Conservation (phyloP, 805 yeast species). For the Kluyveromyces starmeri region DNA sequence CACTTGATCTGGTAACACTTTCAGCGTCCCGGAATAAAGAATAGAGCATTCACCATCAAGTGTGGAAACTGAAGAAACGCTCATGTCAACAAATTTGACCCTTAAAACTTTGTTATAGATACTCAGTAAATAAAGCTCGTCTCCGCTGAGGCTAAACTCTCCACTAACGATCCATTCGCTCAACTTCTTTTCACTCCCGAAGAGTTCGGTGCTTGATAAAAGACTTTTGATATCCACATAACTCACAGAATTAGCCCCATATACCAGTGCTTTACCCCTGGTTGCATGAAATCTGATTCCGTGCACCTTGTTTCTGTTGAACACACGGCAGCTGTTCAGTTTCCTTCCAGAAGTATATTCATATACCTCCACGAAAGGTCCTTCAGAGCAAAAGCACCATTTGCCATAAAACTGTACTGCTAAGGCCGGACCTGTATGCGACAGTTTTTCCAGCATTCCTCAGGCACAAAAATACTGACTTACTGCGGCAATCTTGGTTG, state of each 20-base stretch:
- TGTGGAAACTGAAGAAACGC: constrained; percentile 23
- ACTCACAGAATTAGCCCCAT: constrained; percentile 69
- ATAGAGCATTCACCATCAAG: constrained; percentile 67
- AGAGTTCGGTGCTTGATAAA: constrained; percentile 12
- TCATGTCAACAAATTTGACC: constrained; percentile 17
- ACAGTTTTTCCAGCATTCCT: background rate
- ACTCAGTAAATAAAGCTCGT: constrained; percentile 47
- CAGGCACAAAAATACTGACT: too few relatives aligned
- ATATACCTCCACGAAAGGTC: constrained; percentile 54
- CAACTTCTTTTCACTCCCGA: constrained; percentile 38
- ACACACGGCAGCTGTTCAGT: constrained; percentile 37
- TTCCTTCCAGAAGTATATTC: constrained; percentile 34
- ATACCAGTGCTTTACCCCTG: constrained; percentile 33
- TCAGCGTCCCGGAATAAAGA: constrained; percentile 77
- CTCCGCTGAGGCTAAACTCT: constrained; percentile 36
- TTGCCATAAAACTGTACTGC: constrained; percentile 39
- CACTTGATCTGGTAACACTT: constrained; percentile 36
- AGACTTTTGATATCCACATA: constrained; percentile 31
- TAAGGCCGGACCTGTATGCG: constrained; percentile 59
- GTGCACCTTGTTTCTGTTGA: constrained; percentile 73
- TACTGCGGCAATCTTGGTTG: too few relatives aligned
- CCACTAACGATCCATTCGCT: constrained; percentile 77
- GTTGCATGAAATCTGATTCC: constrained; percentile 42
- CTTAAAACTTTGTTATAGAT: constrained; percentile 60
- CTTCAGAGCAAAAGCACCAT: constrained; percentile 55